Evolutionary conservation across 306 rosid species (phyloP).

Genomic region (Morella rubra): DNA sequence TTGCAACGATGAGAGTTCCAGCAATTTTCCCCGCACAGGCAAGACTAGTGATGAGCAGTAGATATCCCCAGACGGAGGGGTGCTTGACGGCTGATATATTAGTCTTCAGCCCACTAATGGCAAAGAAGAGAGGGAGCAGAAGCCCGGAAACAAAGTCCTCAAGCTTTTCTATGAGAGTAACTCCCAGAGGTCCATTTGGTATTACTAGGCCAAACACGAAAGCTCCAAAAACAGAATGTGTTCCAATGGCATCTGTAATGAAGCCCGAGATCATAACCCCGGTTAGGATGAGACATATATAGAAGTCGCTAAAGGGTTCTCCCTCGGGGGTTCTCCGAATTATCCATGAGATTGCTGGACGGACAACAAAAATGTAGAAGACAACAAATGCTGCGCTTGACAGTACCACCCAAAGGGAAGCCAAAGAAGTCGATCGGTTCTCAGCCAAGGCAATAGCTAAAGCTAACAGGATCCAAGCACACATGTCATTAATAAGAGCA

Average conservation of each 20-base stretch:
- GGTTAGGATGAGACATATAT: constrained; percentile 69
- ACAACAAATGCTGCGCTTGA: constrained; percentile 64
- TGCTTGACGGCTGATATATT: constrained; percentile 38
- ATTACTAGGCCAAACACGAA: constrained; percentile 83
- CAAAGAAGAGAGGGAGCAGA: constrained; percentile 85
- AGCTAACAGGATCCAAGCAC: constrained; percentile 82
- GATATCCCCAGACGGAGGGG: constrained; percentile 46
- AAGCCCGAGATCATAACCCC: constrained; percentile 92
- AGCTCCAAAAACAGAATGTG: constrained; percentile 90
- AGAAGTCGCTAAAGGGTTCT: constrained; percentile 66
- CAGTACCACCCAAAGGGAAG: constrained; percentile 74
- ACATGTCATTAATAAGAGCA: constrained; percentile 74
- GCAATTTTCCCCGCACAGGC: constrained; percentile 67
- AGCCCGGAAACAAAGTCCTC: constrained; percentile 97
- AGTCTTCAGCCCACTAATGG: constrained; percentile 84
- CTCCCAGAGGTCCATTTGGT: constrained; percentile 87
- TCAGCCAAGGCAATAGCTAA: constrained; percentile 78
- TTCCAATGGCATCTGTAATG: constrained; percentile 87
- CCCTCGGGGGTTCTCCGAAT: constrained; percentile 81
- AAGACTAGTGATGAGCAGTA: constrained; percentile 54
- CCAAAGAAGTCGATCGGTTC: constrained; percentile 43
- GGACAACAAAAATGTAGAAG: constrained; percentile 44
- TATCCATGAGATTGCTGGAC: constrained; percentile 68
- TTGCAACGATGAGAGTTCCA: constrained; percentile 60
- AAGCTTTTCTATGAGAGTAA: constrained; percentile 83